These are phyloP conservation scores for Phytophthora citrophthora DNA, from an alignment of 352 stramenopile species.

Conservation along the genomic window DNA sequence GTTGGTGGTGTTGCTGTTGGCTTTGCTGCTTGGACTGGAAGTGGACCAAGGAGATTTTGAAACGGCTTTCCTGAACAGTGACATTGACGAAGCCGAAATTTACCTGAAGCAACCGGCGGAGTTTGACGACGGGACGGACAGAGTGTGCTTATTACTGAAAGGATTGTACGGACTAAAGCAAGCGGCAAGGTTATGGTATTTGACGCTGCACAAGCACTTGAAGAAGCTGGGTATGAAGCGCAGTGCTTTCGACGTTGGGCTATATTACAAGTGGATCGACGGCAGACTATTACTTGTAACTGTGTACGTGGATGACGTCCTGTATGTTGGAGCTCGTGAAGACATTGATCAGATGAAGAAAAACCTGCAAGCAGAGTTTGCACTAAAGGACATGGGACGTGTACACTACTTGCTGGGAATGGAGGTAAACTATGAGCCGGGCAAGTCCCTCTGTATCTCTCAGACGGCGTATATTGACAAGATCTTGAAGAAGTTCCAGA, in stretches of 20 bases:
- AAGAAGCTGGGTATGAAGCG: not conserved
- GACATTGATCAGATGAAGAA: conserved; percentile 3
- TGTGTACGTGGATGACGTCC: conserved; percentile 10
- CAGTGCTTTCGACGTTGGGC: too few species aligned
- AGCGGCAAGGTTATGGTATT: not conserved
- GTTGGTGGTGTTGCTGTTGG: not conserved
- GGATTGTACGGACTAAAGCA: not conserved
- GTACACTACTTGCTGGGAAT: conserved; percentile 3
- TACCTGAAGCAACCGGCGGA: not conserved
- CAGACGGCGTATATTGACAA: not conserved
- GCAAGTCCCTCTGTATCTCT: not conserved
- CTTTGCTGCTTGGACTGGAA: not conserved
- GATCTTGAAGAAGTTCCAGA: not conserved
- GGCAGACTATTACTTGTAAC: not conserved
- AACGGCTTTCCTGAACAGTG: not conserved
- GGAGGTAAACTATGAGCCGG: conserved; percentile 1
- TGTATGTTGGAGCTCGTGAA: not conserved
- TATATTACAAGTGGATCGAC: not conserved
- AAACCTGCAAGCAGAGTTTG: not conserved
- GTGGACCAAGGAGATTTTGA: not conserved
- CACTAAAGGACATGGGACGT: conserved; percentile 5
- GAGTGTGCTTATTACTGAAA: not conserved
- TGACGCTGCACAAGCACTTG: not conserved
- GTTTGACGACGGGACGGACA: not conserved
- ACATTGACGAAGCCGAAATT: not conserved